Conservation (phyloP, 306 rosid species). For the Calophaca sinica region DNA sequence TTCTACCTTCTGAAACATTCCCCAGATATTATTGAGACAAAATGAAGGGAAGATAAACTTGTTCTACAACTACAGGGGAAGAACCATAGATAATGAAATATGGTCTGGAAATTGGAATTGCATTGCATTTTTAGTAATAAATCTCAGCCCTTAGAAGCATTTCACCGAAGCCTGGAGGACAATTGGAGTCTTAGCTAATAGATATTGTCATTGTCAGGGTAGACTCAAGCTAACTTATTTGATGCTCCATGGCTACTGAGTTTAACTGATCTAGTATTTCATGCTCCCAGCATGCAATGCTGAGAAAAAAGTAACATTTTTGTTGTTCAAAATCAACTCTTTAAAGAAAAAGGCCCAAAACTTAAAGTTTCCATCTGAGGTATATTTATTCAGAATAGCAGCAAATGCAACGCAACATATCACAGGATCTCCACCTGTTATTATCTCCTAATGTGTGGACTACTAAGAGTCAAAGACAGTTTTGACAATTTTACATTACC, state of each 20-base stretch:
- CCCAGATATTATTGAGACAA: background rate
- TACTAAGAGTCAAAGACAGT: slow-evolving; percentile 2
- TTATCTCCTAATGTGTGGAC: slow-evolving; percentile 12
- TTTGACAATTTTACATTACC: slow-evolving; percentile 1
- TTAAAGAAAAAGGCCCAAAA: background rate
- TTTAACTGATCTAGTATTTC: slow-evolving; percentile 30
- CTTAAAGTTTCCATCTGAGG: background rate
- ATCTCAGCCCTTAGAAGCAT: background rate
- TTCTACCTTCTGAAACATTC: slow-evolving; percentile 13
- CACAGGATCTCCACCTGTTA: slow-evolving; percentile 9
- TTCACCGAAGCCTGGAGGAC: background rate
- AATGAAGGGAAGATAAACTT: slow-evolving; percentile 21
- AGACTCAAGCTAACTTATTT: background rate
- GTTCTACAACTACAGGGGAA: slow-evolving; percentile 35
- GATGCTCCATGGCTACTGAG: slow-evolving; percentile 19
- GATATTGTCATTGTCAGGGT: no score
- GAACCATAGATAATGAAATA: background rate
- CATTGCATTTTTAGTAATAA: background rate
- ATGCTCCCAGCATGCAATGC: slow-evolving; percentile 32
- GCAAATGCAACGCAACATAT: slow-evolving; percentile 25
- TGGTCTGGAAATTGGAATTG: background rate
- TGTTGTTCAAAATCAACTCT: background rate
- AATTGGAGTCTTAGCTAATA: slow-evolving; percentile 10
- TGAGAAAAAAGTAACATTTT: background rate
- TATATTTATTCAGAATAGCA: background rate